phyloP scores from a whole-genome alignment of 202 grass and related monocot species.

The Miscanthus sacchariflorus region DNA sequence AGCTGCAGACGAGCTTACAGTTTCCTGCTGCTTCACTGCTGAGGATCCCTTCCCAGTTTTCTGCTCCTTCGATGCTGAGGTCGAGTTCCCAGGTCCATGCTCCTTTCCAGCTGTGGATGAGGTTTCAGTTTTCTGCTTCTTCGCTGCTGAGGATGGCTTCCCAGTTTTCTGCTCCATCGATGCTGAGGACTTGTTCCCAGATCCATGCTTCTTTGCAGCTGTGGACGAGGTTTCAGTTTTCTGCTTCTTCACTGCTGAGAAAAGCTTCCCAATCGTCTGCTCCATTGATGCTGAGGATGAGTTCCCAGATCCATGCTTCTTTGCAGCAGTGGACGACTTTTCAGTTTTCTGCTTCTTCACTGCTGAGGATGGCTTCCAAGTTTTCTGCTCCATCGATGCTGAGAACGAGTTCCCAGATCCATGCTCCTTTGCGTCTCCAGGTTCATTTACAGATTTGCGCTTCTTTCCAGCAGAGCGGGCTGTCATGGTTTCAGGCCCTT shows the following conservation, averaged over 20 bases:
- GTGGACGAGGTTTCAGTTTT: not conserved
- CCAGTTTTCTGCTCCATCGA: not conserved
- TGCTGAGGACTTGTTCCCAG: not conserved
- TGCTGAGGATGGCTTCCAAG: not conserved
- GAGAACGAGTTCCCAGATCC: not conserved
- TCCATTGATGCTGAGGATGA: too few species aligned
- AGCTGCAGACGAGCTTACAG: not conserved
- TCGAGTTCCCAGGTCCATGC: not conserved
- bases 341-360: slow-evolving; percentile 11
- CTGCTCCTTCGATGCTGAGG: not conserved
- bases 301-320: not conserved
- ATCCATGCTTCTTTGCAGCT: not conserved
- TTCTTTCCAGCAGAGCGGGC: not conserved
- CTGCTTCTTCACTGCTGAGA: not conserved
- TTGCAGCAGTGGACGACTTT: not conserved
- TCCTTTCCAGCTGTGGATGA: not conserved
- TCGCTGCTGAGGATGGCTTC: not conserved
- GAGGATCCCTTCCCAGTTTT: not conserved
- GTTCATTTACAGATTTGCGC: not conserved
- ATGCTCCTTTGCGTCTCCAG: not conserved
- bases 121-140: slow-evolving; percentile 5
- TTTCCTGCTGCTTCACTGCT: not conserved
- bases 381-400: not conserved
- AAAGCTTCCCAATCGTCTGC: too few species aligned
- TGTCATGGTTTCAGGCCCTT: not conserved